phyloP scores from a whole-genome alignment of 2,329 filamentous ascomycete genomes.

The Fusarium dlaminii region DNA sequence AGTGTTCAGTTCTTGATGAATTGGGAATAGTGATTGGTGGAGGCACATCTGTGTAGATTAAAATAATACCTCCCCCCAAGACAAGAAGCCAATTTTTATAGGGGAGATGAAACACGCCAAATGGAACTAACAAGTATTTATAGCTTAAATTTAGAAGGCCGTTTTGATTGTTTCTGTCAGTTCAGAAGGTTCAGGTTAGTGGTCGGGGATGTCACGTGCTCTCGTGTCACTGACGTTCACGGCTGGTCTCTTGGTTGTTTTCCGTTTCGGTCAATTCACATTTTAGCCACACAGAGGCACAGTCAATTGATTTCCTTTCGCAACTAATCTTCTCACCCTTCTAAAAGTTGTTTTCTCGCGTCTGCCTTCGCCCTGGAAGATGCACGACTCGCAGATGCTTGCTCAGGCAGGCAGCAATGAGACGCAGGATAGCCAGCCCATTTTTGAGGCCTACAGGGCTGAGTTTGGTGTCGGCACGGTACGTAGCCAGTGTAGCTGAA shows the following conservation, averaged over 20 bases:
- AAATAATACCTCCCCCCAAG: background rate
- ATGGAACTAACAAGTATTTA: background rate
- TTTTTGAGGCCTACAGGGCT: slow-evolving; percentile 51
- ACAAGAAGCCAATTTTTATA: background rate
- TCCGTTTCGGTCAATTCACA: slow-evolving; percentile 15
- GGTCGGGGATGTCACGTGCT: slow-evolving; percentile 5
- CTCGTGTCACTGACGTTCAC: slow-evolving; percentile 23
- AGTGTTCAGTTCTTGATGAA: background rate
- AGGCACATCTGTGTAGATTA: background rate
- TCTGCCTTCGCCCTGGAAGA: slow-evolving; percentile 10
- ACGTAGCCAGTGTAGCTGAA: slow-evolving; percentile 43
- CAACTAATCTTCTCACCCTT: background rate
- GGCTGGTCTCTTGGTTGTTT: slow-evolving; percentile 7
- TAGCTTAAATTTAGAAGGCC: background rate
- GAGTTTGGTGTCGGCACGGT: slow-evolving; percentile 53
- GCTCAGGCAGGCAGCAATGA: slow-evolving; percentile 48
- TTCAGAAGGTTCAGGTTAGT: background rate
- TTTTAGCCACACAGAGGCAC: slow-evolving; percentile 24
- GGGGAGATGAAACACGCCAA: too few species aligned
- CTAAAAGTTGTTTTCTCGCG: background rate
- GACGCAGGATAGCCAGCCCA: slow-evolving; percentile 57
- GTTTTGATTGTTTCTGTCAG: background rate
- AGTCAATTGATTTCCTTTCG: background rate
- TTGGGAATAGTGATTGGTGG: background rate
- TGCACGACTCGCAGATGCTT: slow-evolving; percentile 39